These are phyloP conservation scores for Acer saccharum DNA, from an alignment of 345 rosid species.

Conservation along the genomic window DNA sequence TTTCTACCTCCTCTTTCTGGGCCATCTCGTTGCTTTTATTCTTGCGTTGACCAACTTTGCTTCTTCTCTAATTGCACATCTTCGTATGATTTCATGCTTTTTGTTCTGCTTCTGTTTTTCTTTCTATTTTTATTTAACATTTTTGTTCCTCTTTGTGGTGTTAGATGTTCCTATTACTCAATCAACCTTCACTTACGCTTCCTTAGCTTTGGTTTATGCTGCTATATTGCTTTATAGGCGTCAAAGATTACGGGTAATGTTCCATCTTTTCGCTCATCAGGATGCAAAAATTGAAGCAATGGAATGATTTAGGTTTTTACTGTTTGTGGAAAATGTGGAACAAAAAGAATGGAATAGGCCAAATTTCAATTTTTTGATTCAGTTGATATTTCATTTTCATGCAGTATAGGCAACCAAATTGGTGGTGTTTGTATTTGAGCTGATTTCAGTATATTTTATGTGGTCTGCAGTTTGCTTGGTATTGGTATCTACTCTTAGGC, in stretches of 20 bases:
- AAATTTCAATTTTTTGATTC: neutral
- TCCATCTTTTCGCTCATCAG: neutral
- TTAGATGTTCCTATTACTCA: constrained; percentile 60
- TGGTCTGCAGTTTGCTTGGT: constrained; percentile 50
- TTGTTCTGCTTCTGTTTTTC: too few relatives aligned
- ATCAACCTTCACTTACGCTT: constrained; percentile 41
- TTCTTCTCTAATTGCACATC: constrained; percentile 50
- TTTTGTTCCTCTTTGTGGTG: constrained; percentile 7
- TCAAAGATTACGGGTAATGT: constrained; percentile 38
- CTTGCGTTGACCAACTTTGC: constrained; percentile 48
- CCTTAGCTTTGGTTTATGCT: constrained; percentile 53
- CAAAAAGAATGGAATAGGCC: neutral
- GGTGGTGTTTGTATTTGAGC: too few relatives aligned
- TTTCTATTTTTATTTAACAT: neutral
- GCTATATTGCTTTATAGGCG: constrained; percentile 43
- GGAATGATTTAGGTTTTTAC: neutral
- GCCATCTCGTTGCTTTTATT: constrained; percentile 49
- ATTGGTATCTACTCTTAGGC: constrained; percentile 64
- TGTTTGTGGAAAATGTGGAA: neutral
- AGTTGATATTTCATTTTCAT: neutral
- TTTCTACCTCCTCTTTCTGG: constrained; percentile 42
- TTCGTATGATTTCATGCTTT: constrained; percentile 33
- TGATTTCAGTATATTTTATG: neutral
- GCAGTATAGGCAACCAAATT: neutral
- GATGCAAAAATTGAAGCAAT: neutral